phyloP scores from a whole-genome alignment of 2,329 filamentous ascomycete species.

The Exophiala alcalophila region DNA sequence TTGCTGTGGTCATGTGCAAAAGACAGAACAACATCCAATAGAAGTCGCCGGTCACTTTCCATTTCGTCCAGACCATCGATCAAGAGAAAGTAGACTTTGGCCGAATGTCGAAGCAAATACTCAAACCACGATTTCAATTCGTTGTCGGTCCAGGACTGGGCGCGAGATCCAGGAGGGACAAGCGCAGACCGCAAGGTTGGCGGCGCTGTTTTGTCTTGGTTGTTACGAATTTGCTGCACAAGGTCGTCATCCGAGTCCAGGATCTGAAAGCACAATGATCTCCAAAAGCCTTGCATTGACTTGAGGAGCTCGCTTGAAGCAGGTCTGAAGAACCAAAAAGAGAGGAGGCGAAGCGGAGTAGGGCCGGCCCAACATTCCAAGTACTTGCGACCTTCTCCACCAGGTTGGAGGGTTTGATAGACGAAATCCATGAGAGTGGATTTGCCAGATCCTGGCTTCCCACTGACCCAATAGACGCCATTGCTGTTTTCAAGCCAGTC shows the following conservation, averaged over 20 bases:
- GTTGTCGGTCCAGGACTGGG: conserved; percentile 8
- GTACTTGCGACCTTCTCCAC: neutral
- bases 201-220: neutral
- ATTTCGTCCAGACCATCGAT: conserved; percentile 17
- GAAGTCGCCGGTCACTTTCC: neutral
- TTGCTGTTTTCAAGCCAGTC: conserved; percentile 7
- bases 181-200: conserved; percentile 8
- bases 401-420: conserved; percentile 5
- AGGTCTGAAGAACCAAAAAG: conserved; percentile 18
- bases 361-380: conserved; percentile 10
- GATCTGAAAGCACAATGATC: conserved; percentile 14
- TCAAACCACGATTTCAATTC: conserved; percentile 12
- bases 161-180: neutral
- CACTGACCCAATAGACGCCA: conserved; percentile 27
- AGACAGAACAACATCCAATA: neutral
- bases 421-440: conserved; percentile 29
- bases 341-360: conserved; percentile 5
- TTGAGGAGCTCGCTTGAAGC: conserved; percentile 10
- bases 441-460: conserved; percentile 31
- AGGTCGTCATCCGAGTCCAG: conserved; percentile 3
- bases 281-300: conserved; percentile 14
- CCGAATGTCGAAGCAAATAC: conserved; percentile 4
- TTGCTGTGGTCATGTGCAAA: conserved; percentile 1
- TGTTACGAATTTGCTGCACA: neutral
- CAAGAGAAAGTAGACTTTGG: conserved; percentile 2